Evolutionary conservation across 495 filamentous ascomycete species (phyloP).

Genomic region (Xylaria acuta): DNA sequence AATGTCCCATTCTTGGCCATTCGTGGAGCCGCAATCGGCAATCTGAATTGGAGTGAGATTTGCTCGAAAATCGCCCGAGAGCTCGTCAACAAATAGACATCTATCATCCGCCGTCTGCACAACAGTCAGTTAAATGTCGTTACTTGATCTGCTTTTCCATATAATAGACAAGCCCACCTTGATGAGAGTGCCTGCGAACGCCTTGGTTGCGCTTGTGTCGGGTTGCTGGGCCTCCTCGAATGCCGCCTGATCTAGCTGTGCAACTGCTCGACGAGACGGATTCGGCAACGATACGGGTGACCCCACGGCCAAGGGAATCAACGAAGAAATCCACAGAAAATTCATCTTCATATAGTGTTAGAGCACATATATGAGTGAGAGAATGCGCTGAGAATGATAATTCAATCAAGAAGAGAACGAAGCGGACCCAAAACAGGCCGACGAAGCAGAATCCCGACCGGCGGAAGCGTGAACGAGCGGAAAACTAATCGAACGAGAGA

Average conservation of each 20-base stretch:
- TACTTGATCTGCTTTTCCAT: neutral
- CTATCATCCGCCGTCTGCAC: slow-evolving; percentile 55
- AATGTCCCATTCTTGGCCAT: slow-evolving; percentile 60
- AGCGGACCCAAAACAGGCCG: neutral
- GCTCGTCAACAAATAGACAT: slow-evolving; percentile 60
- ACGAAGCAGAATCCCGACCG: slow-evolving; percentile 17
- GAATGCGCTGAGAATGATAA: slow-evolving; percentile 6
- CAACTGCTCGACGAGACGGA: slow-evolving; percentile 43
- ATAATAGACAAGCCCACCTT: slow-evolving; percentile 42
- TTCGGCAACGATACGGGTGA: slow-evolving; percentile 29
- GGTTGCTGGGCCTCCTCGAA: slow-evolving; percentile 58
- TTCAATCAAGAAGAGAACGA: neutral
- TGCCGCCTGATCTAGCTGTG: slow-evolving; percentile 52
- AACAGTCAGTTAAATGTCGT: slow-evolving; percentile 13
- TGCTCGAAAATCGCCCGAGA: slow-evolving; percentile 63
- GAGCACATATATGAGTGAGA: neutral
- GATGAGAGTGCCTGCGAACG: slow-evolving; percentile 55
- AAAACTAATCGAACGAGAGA: slow-evolving; percentile 9
- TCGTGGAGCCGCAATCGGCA: slow-evolving; percentile 53
- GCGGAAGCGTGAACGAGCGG: slow-evolving; percentile 12
- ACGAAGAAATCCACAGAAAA: slow-evolving; percentile 14
- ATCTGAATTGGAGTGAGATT: slow-evolving; percentile 62
- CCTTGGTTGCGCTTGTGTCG: slow-evolving; percentile 55
- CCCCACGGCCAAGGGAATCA: slow-evolving; percentile 1
- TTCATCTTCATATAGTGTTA: neutral